phyloP scores from a whole-genome alignment of 164 flowering plant genomes.

The Vitis labrusca region DNA sequence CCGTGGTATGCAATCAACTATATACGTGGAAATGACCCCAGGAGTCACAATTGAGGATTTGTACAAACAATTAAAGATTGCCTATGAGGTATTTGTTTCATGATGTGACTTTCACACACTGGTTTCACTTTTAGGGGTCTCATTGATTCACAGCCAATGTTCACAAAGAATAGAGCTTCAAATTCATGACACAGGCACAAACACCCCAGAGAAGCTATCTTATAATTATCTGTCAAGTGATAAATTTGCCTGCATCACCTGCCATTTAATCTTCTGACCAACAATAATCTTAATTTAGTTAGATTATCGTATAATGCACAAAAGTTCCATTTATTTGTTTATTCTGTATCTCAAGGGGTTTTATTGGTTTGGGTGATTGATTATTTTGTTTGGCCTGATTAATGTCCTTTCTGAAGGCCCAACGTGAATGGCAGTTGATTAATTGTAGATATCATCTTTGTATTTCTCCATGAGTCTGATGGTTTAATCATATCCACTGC shows the following conservation, averaged over 20 bases:
- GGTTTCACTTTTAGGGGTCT: neutral
- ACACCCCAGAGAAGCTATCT: no score
- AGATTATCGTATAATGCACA: no score
- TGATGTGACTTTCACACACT: neutral
- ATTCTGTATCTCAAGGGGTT: neutral
- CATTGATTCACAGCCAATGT: neutral
- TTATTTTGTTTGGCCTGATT: neutral
- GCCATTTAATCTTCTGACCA: no score
- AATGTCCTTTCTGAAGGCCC: no score
- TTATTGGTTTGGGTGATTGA: neutral
- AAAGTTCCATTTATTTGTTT: no score
- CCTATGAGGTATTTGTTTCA: slow-evolving; percentile 59
- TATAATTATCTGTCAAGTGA: no score
- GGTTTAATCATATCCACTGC: neutral
- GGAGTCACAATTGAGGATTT: slow-evolving; percentile 78
- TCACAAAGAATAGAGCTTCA: neutral
- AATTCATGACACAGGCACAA: no score
- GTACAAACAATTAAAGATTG: slow-evolving; percentile 46
- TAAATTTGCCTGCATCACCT: no score
- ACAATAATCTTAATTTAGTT: no score
- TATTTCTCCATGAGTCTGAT: no score
- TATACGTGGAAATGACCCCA: slow-evolving; percentile 87
- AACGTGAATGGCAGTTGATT: no score
- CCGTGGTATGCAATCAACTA: slow-evolving; percentile 98
- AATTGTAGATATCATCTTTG: no score